A percentile compares a stretch with the other conserved stretches of the same genome.
Conservation (phyloP, 495 filamentous ascomycete species). For the Lepraria neglecta region DNA sequence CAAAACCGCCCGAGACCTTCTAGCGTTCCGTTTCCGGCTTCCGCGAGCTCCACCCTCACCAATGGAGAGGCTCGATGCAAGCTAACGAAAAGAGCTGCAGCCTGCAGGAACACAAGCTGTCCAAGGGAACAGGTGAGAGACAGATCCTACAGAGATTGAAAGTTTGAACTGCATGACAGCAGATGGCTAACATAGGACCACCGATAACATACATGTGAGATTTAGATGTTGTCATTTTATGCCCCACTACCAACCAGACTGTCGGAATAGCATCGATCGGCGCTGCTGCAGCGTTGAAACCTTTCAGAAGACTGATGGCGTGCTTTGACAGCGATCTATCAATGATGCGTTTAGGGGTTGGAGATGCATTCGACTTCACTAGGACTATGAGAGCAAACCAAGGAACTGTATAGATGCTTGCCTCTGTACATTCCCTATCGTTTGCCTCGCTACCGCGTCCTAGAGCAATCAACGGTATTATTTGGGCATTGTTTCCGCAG, state of each 20-base stretch:
- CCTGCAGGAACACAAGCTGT: slow-evolving; percentile 4
- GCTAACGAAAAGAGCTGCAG: slow-evolving; percentile 1
- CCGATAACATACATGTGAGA: not conserved
- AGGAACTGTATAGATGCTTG: not conserved
- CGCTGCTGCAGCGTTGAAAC: not conserved
- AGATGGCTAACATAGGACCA: not conserved
- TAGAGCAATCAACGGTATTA: not conserved
- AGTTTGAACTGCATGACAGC: not conserved
- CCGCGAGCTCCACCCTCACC: slow-evolving; percentile 22
- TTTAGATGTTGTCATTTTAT: not conserved
- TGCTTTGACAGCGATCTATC: not conserved
- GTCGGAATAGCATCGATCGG: slow-evolving; percentile 3
- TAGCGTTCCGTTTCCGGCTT: slow-evolving; percentile 15
- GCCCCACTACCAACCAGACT: slow-evolving; percentile 8
- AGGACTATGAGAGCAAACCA: not conserved
- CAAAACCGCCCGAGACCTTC: slow-evolving; percentile 17
- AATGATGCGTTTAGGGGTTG: not conserved
- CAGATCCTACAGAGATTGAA: not conserved
- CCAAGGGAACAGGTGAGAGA: not conserved
- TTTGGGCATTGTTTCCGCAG: not conserved
- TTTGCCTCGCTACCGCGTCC: not conserved
- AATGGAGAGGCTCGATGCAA: slow-evolving; percentile 10
- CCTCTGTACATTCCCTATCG: not conserved
- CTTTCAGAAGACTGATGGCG: slow-evolving; percentile 8
- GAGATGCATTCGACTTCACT: not conserved